Conservation (phyloP, 352 stramenopile genomes). For the Globisporangium solare region DNA sequence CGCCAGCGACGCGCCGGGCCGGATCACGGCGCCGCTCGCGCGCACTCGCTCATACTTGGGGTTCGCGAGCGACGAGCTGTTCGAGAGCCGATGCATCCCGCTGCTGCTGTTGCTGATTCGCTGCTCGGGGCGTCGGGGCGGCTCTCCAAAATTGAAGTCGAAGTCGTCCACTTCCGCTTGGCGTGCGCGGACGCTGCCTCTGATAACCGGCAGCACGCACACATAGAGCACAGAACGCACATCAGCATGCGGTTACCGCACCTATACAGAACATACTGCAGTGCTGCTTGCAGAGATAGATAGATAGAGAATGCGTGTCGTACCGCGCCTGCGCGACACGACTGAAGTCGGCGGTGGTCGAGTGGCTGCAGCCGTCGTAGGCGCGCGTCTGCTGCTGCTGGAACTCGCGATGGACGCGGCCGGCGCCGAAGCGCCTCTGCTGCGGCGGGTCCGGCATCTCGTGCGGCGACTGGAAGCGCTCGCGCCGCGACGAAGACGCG, state of each 20-base stretch:
- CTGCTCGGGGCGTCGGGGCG: background rate
- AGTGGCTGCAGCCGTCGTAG: background rate
- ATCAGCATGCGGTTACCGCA: background rate
- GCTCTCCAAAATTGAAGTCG: slow-evolving; percentile 11
- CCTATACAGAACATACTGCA: too few relatives aligned
- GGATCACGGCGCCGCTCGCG: slow-evolving; percentile 12
- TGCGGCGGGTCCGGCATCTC: background rate
- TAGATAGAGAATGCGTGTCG: too few relatives aligned
- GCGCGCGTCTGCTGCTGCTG: slow-evolving; percentile 9
- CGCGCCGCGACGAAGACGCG: slow-evolving; percentile 1
- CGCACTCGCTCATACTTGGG: slow-evolving; percentile 9
- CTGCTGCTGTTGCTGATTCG: background rate
- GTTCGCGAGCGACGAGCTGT: background rate
- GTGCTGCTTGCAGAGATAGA: too few relatives aligned
- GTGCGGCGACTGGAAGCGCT: background rate
- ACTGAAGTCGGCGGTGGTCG: slow-evolving; percentile 2
- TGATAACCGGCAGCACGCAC: background rate
- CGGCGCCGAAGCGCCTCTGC: background rate
- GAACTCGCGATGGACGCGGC: background rate
- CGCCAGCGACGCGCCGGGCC: slow-evolving; percentile 10
- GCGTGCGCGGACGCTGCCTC: background rate
- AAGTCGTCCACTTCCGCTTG: slow-evolving; percentile 2
- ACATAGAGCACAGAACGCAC: background rate
- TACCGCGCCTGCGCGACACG: slow-evolving; percentile 3
- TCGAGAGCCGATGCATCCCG: background rate